Evolutionary conservation across 1,284 basidiomycete species (phyloP).

Genomic region (Sparassis latifolia): DNA sequence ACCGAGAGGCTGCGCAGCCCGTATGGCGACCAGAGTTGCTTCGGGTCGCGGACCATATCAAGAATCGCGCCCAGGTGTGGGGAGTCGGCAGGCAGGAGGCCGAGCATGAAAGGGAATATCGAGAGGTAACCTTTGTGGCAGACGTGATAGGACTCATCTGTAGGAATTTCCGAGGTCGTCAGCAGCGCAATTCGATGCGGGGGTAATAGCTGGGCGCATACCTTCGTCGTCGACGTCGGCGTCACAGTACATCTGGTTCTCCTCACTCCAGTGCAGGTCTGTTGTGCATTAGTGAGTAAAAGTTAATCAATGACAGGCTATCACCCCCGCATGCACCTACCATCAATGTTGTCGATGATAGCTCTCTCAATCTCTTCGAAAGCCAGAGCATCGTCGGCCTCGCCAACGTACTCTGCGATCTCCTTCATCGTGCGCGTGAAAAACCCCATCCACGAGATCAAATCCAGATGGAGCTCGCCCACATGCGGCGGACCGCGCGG

Average conservation of each 20-base stretch:
- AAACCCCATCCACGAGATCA: constrained; percentile 94
- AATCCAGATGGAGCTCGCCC: constrained; percentile 88
- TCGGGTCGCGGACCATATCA: constrained; percentile 72
- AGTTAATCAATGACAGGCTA: background rate
- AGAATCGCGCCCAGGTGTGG: constrained; percentile 75
- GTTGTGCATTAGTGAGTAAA: background rate
- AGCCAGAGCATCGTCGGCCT: constrained; percentile 72
- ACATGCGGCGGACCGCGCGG: constrained; percentile 83
- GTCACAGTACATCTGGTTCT: constrained; percentile 90
- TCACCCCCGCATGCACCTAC: constrained; percentile 31
- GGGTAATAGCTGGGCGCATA: constrained; percentile 23
- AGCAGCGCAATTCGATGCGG: no score
- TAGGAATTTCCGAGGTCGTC: background rate
- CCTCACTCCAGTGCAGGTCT: constrained; percentile 93
- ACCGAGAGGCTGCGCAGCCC: constrained; percentile 84
- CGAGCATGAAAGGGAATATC: constrained; percentile 86
- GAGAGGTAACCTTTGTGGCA: constrained; percentile 93
- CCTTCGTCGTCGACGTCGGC: constrained; percentile 80
- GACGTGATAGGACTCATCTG: constrained; percentile 86
- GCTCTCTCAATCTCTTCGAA: constrained; percentile 75
- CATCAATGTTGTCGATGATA: constrained; percentile 83
- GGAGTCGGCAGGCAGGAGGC: constrained; percentile 70
- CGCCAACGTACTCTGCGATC: constrained; percentile 78
- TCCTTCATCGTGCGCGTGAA: constrained; percentile 87
- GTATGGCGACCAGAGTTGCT: constrained; percentile 86